Evolutionary conservation across 139 green algal species (phyloP).

Genomic region (Chlamydomonas eustigma): DNA sequence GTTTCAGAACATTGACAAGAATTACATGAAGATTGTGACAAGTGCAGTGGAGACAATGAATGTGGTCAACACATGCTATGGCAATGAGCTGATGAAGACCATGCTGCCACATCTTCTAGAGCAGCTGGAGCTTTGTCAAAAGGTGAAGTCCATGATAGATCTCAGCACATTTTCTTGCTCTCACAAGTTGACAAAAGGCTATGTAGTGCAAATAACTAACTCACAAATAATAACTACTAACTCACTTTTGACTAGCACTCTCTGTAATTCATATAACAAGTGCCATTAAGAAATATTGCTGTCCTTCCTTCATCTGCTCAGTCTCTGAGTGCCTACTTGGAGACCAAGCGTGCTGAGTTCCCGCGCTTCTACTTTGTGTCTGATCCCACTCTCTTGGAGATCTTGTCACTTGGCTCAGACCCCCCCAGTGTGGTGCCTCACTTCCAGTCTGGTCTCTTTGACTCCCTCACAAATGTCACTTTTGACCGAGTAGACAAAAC

Average conservation of each 20-base stretch:
- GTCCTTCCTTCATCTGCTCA: neutral
- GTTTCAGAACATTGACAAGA: constrained; percentile 96
- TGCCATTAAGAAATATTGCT: too few relatives aligned
- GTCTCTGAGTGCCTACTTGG: constrained; percentile 85
- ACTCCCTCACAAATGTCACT: constrained; percentile 81
- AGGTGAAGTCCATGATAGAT: too few relatives aligned
- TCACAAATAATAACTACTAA: too few relatives aligned
- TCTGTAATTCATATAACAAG: too few relatives aligned
- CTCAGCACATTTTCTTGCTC: too few relatives aligned
- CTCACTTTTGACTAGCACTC: too few relatives aligned
- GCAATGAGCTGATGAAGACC: constrained; percentile 85
- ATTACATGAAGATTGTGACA: constrained; percentile 93
- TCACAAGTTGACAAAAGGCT: too few relatives aligned
- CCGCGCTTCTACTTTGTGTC: constrained; percentile 98
- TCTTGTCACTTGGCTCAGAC: constrained; percentile 90
- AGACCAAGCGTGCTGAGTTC: constrained; percentile 93
- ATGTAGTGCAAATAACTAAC: too few relatives aligned
- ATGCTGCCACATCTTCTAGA: constrained; percentile 89
- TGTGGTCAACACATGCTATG: constrained; percentile 74
- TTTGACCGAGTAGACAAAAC: constrained; percentile 89
- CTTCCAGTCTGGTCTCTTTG: constrained; percentile 95
- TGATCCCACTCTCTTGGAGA: constrained; percentile 93
- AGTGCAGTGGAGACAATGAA: constrained; percentile 76
- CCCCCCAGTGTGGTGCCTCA: constrained; percentile 85
- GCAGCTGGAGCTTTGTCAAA: constrained; percentile 95